Evolutionary conservation across 805 yeast genomes (phyloP), one percentile per base, ranked within the genome.

Genomic region (Isabelozyma rhagii): DNA sequence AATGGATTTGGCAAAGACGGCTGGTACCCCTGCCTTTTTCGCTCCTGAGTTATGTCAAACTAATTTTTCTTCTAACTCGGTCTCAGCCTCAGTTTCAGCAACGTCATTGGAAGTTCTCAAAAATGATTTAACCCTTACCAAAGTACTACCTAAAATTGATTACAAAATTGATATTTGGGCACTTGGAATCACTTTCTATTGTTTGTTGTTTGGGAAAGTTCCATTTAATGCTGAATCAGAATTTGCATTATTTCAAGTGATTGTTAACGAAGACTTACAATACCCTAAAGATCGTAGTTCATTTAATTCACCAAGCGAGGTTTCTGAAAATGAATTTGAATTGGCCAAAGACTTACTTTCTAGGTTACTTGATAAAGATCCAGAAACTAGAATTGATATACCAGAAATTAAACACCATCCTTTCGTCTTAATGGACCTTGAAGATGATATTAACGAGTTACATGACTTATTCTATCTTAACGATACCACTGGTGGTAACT

Each of bases 161-260:
- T 77, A 84, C 62, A 90, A 88, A 66, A 88, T 94, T 48, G 99
- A 94, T 69, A 87, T 93, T n/a, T 94, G 99, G 99, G 96, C 99
- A 0, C 68, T 91, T 17, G 99, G 99, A 9, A 91, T 93, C 5
- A 92, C 98, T 0, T 70, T 94, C 14, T 94, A 84, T 66, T 92
- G 97, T 63, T 70, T 94, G 39, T 63, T 93, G 11, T 93, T 89
- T 69, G 99, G 99, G 9, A 77, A 79, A 54, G 80, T 94, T 42
- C 99, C 99, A 2, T 94, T 93, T 64, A 82, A 85, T 61, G 96
- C 92, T 0, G 91, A 84, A 44, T 83, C 89, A 31, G 97, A 91
- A 60, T 93, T 80, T 69, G 96, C 87, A 51, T 74, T 94, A 47
- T 92, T 93, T 66, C 85, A 86, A 50, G 90, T 83, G 10, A 94